phyloP scores from a whole-genome alignment of 2,329 filamentous ascomycete species.

The Aspergillus pseudoviridinutans region DNA sequence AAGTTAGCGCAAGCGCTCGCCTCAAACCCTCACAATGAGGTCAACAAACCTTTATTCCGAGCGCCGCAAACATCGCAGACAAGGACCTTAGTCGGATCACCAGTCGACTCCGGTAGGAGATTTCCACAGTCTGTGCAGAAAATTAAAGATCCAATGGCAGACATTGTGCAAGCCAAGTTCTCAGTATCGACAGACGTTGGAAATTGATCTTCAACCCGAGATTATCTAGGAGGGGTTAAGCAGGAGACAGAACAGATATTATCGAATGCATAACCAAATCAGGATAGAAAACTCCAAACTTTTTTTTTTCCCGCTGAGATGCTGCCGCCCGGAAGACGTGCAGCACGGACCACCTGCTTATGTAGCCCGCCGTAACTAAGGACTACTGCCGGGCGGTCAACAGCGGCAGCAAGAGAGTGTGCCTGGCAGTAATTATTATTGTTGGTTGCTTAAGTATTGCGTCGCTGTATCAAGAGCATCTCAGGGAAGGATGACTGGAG shows the following conservation, averaged over 20 bases:
- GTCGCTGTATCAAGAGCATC: background rate
- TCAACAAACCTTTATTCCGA: constrained; percentile 68
- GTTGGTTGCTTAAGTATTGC: constrained; percentile 9
- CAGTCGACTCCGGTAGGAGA: constrained; percentile 75
- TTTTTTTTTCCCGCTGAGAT: background rate
- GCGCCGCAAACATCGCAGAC: constrained; percentile 83
- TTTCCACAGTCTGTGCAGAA: constrained; percentile 95
- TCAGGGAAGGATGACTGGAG: constrained; percentile 10
- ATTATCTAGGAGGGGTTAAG: background rate
- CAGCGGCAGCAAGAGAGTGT: constrained; percentile 20
- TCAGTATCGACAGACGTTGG: background rate
- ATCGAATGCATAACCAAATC: no score
- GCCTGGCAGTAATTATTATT: constrained; percentile 24
- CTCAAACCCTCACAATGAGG: background rate
- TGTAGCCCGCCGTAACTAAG: constrained; percentile 7
- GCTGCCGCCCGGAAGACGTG: background rate
- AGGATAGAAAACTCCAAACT: background rate
- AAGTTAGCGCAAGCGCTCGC: constrained; percentile 14
- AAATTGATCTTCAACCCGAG: background rate
- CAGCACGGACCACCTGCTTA: constrained; percentile 5
- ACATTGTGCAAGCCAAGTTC: constrained; percentile 47
- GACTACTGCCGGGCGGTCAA: constrained; percentile 24
- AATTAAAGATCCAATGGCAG: constrained; percentile 82
- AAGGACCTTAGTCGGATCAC: constrained; percentile 69
- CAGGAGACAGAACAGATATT: background rate